Conservation (phyloP, 345 rosid species). For the Salix udensis region DNA sequence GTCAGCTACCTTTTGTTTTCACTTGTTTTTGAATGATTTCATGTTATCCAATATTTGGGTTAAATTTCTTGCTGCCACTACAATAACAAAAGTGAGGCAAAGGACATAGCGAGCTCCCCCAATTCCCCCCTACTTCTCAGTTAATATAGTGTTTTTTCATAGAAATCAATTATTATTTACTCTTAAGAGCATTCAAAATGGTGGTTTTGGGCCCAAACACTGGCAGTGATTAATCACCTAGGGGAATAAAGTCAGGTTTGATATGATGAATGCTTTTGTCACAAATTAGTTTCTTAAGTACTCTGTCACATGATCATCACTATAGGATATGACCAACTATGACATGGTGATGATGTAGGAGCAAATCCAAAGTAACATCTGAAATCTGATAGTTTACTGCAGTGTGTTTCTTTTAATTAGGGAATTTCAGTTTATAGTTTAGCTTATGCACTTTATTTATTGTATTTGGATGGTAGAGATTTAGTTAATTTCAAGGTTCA, state of each 20-base stretch:
- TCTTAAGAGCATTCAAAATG: not conserved
- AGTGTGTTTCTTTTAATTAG: not conserved
- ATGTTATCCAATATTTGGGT: not conserved
- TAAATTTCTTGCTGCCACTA: not conserved
- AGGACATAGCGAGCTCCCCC: not conserved
- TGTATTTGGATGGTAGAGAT: not conserved
- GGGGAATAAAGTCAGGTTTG: not conserved
- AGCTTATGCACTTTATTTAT: not conserved
- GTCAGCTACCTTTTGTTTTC: not conserved
- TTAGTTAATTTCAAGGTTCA: not conserved
- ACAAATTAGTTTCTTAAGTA: not conserved
- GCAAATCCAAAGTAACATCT: not conserved
- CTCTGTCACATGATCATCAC: not conserved
- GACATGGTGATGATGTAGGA: not conserved
- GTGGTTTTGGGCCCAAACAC: not conserved
- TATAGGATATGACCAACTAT: not conserved
- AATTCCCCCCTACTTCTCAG: not conserved
- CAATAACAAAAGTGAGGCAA: not conserved
- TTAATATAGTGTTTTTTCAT: not conserved
- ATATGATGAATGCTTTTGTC: not conserved
- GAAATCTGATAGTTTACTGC: not conserved
- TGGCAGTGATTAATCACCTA: not conserved
- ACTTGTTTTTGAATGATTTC: not conserved
- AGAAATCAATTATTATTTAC: not conserved
- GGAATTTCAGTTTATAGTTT: not conserved